Percentiles rank a stretch among this genome's conserved stretches.
Conservation (phyloP, 768 basidiomycete species). For the Infundibulicybe gibba region DNA sequence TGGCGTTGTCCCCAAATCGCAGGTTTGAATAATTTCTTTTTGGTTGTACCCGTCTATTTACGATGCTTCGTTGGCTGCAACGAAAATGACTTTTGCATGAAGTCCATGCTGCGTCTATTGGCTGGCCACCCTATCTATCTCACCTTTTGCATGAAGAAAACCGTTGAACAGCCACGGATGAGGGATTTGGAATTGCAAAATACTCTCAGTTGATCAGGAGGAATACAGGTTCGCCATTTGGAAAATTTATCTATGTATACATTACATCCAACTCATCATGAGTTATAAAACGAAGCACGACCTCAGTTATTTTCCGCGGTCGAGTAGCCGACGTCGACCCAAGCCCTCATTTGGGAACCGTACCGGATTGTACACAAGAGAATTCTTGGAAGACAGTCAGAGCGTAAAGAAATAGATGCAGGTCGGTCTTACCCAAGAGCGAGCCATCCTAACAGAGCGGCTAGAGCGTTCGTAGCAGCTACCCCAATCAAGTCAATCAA, state of each 20-base stretch:
- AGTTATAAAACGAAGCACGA: too few species aligned
- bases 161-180: too few species aligned
- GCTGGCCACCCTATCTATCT: too few species aligned
- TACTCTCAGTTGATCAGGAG: too few species aligned
- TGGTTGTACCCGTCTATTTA: not conserved
- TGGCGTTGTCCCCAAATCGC: conserved; percentile 34
- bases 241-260: too few species aligned
- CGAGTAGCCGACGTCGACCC: conserved; percentile 55
- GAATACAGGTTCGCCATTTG: too few species aligned
- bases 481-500: conserved; percentile 52
- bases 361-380: conserved; percentile 53
- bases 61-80: conserved; percentile 15
- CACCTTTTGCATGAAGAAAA: too few species aligned
- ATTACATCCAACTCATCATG: too few species aligned
- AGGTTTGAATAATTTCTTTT: conserved; percentile 23
- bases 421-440: conserved; percentile 47
- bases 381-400: conserved; percentile 29
- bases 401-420: not conserved
- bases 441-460: conserved; percentile 42
- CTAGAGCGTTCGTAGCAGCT: conserved; percentile 39
- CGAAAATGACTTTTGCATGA: too few species aligned
- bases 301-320: conserved; percentile 31
- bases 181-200: too few species aligned
- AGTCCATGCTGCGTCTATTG: too few species aligned
- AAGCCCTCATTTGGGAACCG: conserved; percentile 53